Evolutionary conservation across 441 rosid genomes (phyloP).

Genomic region (Adansonia grandidieri): DNA sequence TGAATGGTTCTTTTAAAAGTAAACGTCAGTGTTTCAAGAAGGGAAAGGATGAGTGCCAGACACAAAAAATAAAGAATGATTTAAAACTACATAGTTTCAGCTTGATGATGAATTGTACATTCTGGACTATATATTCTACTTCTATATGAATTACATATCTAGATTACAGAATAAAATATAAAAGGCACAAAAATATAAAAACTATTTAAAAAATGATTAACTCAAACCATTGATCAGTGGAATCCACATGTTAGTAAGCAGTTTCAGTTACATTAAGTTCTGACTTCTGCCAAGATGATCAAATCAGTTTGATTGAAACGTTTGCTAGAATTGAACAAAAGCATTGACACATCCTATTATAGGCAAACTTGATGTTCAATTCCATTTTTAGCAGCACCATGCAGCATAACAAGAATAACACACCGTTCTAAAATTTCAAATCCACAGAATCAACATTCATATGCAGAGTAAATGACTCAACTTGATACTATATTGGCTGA

Average conservation of each 20-base stretch:
- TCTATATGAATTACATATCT: background rate
- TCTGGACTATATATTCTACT: constrained; percentile 8
- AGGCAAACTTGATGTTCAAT: background rate
- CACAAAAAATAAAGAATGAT: background rate
- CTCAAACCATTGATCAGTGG: constrained; percentile 6
- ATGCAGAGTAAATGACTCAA: constrained; percentile 37
- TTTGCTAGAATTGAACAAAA: background rate
- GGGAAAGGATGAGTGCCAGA: background rate
- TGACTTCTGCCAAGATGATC: background rate
- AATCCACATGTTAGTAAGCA: constrained; percentile 3
- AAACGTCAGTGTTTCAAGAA: background rate
- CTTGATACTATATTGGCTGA: constrained; percentile 98
- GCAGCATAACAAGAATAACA: background rate
- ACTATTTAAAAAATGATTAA: constrained; percentile 1
- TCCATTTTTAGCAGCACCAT: background rate
- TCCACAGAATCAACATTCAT: constrained; percentile 1
- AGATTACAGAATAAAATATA: background rate
- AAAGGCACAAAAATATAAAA: background rate
- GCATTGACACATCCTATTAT: background rate
- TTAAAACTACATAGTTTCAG: background rate
- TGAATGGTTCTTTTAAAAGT: background rate
- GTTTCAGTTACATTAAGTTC: constrained; percentile 9
- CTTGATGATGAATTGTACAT: background rate
- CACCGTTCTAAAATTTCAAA: constrained; percentile 8
- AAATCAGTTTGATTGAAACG: background rate